These are phyloP conservation scores for Wickerhamiella musiphila DNA, from an alignment of 805 yeast species.

Conservation along the genomic window DNA sequence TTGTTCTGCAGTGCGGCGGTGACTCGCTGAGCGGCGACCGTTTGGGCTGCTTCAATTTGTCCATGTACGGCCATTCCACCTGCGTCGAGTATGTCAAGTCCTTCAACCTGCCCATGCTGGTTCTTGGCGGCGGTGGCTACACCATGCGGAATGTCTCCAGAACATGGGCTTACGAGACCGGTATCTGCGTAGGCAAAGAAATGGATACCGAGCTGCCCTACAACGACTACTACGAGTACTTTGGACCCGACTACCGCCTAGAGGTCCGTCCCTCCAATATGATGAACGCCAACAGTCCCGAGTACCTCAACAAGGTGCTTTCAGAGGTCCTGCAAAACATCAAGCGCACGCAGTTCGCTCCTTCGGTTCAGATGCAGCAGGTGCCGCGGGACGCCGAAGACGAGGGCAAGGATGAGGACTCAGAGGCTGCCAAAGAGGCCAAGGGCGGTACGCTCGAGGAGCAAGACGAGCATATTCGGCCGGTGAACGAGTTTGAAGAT, in stretches of 20 bases:
- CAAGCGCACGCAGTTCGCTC: constrained; percentile 86
- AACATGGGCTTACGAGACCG: constrained; percentile 91
- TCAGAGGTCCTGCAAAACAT: constrained; percentile 60
- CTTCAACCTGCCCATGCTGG: constrained; percentile 79
- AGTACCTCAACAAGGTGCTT: constrained; percentile 70
- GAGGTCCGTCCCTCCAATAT: constrained; percentile 92
- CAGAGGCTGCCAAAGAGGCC: constrained; percentile 62
- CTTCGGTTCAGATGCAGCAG: constrained; percentile 85
- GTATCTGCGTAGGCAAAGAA: constrained; percentile 46
- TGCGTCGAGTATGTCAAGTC: constrained; percentile 81
- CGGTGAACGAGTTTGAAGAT: constrained; percentile 64
- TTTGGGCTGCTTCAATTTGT: constrained; percentile 81
- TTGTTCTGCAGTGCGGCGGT: constrained; percentile 95
- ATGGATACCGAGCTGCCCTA: constrained; percentile 53
- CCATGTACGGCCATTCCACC: constrained; percentile 87
- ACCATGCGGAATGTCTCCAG: constrained; percentile 91
- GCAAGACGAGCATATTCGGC: constrained; percentile 54
- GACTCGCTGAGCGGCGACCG: constrained; percentile 89
- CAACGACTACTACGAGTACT: constrained; percentile 92
- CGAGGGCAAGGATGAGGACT: constrained; percentile 72
- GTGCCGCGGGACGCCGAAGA: constrained; percentile 85
- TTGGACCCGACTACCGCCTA: constrained; percentile 89
- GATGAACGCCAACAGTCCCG: constrained; percentile 92
- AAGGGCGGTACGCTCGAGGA: constrained; percentile 83
- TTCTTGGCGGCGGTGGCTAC: constrained; percentile 95